phyloP scores from a whole-genome alignment of 1,284 basidiomycete genomes.

The Fomitopsis betulina region DNA sequence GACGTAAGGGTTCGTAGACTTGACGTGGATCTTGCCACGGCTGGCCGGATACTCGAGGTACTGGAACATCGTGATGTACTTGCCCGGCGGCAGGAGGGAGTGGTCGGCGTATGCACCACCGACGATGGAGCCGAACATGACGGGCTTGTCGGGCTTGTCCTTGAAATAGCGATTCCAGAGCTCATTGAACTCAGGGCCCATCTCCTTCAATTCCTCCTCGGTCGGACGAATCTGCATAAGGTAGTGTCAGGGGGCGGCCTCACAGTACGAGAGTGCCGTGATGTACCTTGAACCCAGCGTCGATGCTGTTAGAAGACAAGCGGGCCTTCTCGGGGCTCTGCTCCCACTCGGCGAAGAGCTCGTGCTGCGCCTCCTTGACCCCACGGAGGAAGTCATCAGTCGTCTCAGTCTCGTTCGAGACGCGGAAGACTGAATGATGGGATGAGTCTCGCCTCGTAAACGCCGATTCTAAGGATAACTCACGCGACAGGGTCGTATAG shows the following conservation, averaged over 20 bases:
- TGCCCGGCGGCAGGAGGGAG: constrained; percentile 61
- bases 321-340: constrained; percentile 63
- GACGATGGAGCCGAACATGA: constrained; percentile 69
- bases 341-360: constrained; percentile 68
- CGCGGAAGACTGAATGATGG: constrained; percentile 52
- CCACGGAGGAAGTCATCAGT: constrained; percentile 69
- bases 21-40: constrained; percentile 68
- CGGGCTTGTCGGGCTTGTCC: constrained; percentile 73
- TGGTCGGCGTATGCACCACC: constrained; percentile 69
- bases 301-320: constrained; percentile 64
- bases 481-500: constrained; percentile 63
- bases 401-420: constrained; percentile 59
- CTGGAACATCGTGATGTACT: constrained; percentile 74
- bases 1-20: constrained; percentile 54
- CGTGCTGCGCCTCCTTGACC: constrained; percentile 51
- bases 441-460: not conserved
- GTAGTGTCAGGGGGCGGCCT: not conserved
- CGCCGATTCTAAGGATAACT: constrained; percentile 14
- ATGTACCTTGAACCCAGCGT: constrained; percentile 65
- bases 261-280: not conserved
- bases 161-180: constrained; percentile 69
- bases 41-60: constrained; percentile 68
- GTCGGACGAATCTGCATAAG: constrained; percentile 54
- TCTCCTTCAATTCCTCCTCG: constrained; percentile 63
- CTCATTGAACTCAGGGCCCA: constrained; percentile 71